Evolutionary conservation across 495 filamentous ascomycete species (phyloP), one percentile per base, ranked within the genome.

Genomic region (Penicillium atrosanguineum): DNA sequence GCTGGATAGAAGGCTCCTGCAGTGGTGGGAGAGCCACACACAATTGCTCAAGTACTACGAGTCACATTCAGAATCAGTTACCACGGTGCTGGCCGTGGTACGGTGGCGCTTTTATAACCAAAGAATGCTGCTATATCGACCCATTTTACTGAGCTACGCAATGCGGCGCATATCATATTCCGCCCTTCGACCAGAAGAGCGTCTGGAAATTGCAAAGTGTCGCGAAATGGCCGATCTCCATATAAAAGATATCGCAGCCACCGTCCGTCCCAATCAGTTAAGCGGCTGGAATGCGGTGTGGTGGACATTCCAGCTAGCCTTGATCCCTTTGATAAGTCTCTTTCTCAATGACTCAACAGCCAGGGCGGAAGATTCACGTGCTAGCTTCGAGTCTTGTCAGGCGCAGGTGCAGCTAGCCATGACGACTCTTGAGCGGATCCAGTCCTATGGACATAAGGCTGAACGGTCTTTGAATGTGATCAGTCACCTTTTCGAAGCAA

Each of bases 271-370:
- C 48, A 86, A 88, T 71, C 83, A 87, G 63, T 84, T 89, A 70
- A 74, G 78, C n/a, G 85, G 85, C n/a, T 89, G 87, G 86, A 86
- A 87, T 66, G 86, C 80, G 6, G 84, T 87, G 9, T 90, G 87
- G 87, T 82, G 87, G 60, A 69, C 86, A 46, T 89, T 87, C 73
- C 87, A 90, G 69, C 85, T 86, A 0, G 78, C 79, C 49, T 87
- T 89, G 84, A 83, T 89, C 34, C 87, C 87, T 0, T 77, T 90
- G 5, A 77, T 90, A 16, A 79, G 71, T 34, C 73, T 90, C 42
- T 88, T 48, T 64, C 82, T 46, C 49, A 4, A 49, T 39, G 6
- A 62, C 20, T 72, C 66, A 52, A 4, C 26, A 7, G 26, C 4
- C 7, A 7, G 26, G 7, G 70, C 72, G 7, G 67, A 72, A 20